Percentiles rank a stretch among this genome's conserved stretches.
Conservation (phyloP, 345 rosid genomes). For the Pugionium cornutum region DNA sequence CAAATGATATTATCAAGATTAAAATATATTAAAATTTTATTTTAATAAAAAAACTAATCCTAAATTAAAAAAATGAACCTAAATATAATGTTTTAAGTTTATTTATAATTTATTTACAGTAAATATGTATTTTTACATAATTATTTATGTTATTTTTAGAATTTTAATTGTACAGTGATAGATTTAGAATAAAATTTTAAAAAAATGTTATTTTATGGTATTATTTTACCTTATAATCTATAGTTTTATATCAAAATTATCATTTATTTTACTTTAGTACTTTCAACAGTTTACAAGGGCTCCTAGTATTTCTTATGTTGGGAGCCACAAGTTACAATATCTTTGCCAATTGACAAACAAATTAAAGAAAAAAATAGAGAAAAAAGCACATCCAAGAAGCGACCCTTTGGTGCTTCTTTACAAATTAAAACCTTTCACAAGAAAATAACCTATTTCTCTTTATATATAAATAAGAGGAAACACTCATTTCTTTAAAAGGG, state of each 20-base stretch:
- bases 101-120: no score
- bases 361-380: not conserved
- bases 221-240: no score
- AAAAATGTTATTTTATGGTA: no score
- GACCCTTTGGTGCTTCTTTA: slow-evolving; percentile 36
- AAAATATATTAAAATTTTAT: no score
- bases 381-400: slow-evolving; percentile 28
- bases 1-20: no score
- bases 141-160: no score
- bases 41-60: no score
- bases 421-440: slow-evolving; percentile 19
- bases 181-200: no score
- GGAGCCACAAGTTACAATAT: slow-evolving; percentile 33
- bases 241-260: not conserved
- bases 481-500: slow-evolving; percentile 13
- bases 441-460: slow-evolving; percentile 12
- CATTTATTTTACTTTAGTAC: slow-evolving; percentile 5
- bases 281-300: slow-evolving; percentile 33
- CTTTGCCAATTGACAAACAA: not conserved
- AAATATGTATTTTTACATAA: no score
- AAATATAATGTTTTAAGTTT: no score
- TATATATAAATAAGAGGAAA: slow-evolving; percentile 29
- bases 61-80: no score
- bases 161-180: no score
- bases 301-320: slow-evolving; percentile 5